Conservation (phyloP, 2,329 filamentous ascomycete genomes). For the Endothia cerciana region DNA sequence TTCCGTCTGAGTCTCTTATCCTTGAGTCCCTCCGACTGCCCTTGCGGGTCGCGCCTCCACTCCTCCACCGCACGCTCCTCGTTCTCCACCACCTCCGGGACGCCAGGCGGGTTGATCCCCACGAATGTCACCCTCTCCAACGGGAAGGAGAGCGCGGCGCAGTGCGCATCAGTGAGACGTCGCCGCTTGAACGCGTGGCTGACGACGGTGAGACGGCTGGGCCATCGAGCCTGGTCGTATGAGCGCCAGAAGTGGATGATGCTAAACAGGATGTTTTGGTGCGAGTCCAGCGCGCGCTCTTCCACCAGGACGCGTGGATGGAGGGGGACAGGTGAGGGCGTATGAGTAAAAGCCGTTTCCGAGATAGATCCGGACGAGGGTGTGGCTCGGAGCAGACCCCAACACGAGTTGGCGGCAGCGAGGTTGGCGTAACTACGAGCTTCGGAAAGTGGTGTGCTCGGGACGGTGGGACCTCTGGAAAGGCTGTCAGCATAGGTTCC, state of each 20-base stretch:
- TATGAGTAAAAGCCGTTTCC: not conserved
- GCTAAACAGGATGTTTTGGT: slow-evolving; percentile 81
- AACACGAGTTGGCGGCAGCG: slow-evolving; percentile 51
- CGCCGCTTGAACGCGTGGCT: slow-evolving; percentile 71
- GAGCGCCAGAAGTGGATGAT: slow-evolving; percentile 58
- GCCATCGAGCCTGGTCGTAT: slow-evolving; percentile 55
- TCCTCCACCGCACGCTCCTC: slow-evolving; percentile 47
- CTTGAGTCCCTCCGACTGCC: slow-evolving; percentile 47
- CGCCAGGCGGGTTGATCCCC: slow-evolving; percentile 66
- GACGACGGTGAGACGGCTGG: slow-evolving; percentile 62
- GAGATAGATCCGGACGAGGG: not conserved
- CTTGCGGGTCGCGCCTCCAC: slow-evolving; percentile 59
- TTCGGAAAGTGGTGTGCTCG: slow-evolving; percentile 60
- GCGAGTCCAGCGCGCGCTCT: slow-evolving; percentile 78
- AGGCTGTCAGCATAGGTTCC: not conserved
- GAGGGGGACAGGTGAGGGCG: slow-evolving; percentile 17
- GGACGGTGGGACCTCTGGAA: slow-evolving; percentile 65
- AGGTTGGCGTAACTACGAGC: slow-evolving; percentile 65
- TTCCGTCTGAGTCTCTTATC: slow-evolving; percentile 56
- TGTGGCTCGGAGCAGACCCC: slow-evolving; percentile 40
- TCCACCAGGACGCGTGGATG: slow-evolving; percentile 61
- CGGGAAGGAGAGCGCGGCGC: slow-evolving; percentile 61
- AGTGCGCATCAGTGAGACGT: slow-evolving; percentile 67
- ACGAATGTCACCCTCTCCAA: slow-evolving; percentile 52
- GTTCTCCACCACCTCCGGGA: slow-evolving; percentile 28